Conservation (phyloP, 768 basidiomycete genomes). For the Collybia nuda region DNA sequence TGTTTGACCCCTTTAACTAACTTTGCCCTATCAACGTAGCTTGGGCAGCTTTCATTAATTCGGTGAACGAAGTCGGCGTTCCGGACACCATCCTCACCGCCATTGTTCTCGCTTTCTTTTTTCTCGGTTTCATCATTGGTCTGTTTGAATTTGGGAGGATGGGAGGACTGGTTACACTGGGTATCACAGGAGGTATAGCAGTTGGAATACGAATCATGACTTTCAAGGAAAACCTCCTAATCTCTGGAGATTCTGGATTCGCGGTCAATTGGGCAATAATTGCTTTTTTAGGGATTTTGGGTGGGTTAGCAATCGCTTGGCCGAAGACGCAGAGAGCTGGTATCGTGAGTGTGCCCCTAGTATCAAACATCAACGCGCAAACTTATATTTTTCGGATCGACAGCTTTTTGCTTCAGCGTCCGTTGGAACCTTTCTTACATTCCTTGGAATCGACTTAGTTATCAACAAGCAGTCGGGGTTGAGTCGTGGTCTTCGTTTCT, state of each 20-base stretch:
- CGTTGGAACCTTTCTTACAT: slow-evolving; percentile 58
- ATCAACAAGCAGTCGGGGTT: slow-evolving; percentile 60
- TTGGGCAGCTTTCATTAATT: slow-evolving; percentile 65
- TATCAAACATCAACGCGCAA: neutral
- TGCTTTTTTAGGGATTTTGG: slow-evolving; percentile 39
- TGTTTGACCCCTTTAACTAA: neutral
- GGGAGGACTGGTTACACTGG: slow-evolving; percentile 45
- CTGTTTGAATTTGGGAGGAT: slow-evolving; percentile 49
- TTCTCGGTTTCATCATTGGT: slow-evolving; percentile 51
- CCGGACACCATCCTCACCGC: slow-evolving; percentile 51
- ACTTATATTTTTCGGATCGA: neutral
- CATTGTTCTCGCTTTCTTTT: slow-evolving; percentile 49
- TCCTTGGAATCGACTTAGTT: slow-evolving; percentile 55
- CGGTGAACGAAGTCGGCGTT: slow-evolving; percentile 44
- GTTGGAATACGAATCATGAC: slow-evolving; percentile 56
- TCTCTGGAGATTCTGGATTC: slow-evolving; percentile 31
- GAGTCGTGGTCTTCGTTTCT: slow-evolving; percentile 60
- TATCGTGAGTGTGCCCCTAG: slow-evolving; percentile 39
- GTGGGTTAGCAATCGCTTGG: slow-evolving; percentile 41
- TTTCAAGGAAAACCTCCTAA: slow-evolving; percentile 47
- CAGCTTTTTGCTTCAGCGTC: slow-evolving; percentile 54
- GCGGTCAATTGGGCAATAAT: slow-evolving; percentile 55
- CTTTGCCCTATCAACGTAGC: slow-evolving; percentile 29
- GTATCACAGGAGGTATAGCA: slow-evolving; percentile 55
- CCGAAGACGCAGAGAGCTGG: slow-evolving; percentile 39